Conservation (phyloP, 2,329 filamentous ascomycete species). For the Lecanicillium sp. region DNA sequence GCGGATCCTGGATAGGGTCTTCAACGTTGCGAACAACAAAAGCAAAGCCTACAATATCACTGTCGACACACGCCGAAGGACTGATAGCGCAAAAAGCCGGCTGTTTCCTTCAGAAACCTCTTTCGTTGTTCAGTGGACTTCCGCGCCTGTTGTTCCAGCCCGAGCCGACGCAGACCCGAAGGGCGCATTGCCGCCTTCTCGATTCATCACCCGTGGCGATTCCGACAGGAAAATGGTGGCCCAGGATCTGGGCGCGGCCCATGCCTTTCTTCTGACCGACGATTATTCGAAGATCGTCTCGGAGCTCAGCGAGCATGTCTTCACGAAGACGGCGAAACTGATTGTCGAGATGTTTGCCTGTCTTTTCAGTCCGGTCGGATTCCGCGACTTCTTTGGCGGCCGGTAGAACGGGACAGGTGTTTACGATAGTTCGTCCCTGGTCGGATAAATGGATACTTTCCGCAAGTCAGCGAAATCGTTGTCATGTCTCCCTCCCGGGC, state of each 20-base stretch:
- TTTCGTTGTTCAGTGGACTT: conserved; percentile 25
- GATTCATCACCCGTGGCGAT: conserved; percentile 26
- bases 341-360: conserved; percentile 55
- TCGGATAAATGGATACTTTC: conserved; percentile 56
- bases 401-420: conserved; percentile 46
- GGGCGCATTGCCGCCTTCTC: conserved; percentile 21
- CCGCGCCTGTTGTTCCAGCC: conserved; percentile 33
- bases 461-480: conserved; percentile 60
- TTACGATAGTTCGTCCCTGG: conserved; percentile 53
- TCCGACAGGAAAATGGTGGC: conserved; percentile 25
- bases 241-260: conserved; percentile 28
- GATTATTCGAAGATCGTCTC: conserved; percentile 48
- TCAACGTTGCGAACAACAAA: conserved; percentile 43
- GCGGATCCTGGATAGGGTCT: conserved; percentile 31
- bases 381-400: conserved; percentile 38
- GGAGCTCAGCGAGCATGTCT: conserved; percentile 60
- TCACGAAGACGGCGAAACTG: conserved; percentile 65
- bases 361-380: conserved; percentile 15
- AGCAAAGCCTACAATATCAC: conserved; percentile 51
- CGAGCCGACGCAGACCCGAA: conserved; percentile 34
- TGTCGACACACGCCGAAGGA: conserved; percentile 51
- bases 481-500: conserved; percentile 61
- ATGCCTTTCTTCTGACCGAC: conserved; percentile 35
- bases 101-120: conserved; percentile 36
- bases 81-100: conserved; percentile 46